phyloP scores from a whole-genome alignment of 306 rosid species.

The Acacia confusa region DNA sequence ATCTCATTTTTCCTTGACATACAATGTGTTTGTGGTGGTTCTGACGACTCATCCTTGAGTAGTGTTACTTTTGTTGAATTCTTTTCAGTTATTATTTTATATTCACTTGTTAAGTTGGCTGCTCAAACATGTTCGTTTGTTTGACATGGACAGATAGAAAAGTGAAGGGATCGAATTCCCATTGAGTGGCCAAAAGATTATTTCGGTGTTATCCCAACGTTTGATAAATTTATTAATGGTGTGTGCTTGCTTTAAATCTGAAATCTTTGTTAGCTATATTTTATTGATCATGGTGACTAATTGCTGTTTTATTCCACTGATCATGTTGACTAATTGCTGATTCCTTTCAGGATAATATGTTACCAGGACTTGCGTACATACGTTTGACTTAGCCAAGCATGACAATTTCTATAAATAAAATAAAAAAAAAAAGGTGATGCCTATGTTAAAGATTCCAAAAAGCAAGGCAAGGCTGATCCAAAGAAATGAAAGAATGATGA shows the following conservation, averaged over 20 bases:
- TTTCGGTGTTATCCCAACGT: too few relatives aligned
- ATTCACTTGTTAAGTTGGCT: neutral
- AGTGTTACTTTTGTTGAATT: neutral
- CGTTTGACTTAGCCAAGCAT: slow-evolving; percentile 21
- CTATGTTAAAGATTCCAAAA: slow-evolving; percentile 43
- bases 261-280: neutral
- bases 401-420: slow-evolving; percentile 28
- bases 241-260: neutral
- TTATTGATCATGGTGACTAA: neutral
- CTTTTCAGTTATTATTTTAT: neutral
- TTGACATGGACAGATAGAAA: slow-evolving; percentile 38
- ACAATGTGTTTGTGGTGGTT: slow-evolving; percentile 34
- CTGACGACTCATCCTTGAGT: slow-evolving; percentile 43
- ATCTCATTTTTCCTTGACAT: slow-evolving; percentile 44
- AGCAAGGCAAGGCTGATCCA: slow-evolving; percentile 63
- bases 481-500: slow-evolving; percentile 47
- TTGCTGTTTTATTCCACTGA: neutral
- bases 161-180: slow-evolving; percentile 34
- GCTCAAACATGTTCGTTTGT: neutral
- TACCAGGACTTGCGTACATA: neutral
- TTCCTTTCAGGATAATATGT: slow-evolving; percentile 48
- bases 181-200: neutral
- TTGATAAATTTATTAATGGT: slow-evolving; percentile 53
- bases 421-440: slow-evolving; percentile 33
- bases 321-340: too few relatives aligned